These are phyloP conservation scores for Neolentinus lepideus DNA, from an alignment of 1,284 basidiomycete genomes.

Conservation along the genomic window DNA sequence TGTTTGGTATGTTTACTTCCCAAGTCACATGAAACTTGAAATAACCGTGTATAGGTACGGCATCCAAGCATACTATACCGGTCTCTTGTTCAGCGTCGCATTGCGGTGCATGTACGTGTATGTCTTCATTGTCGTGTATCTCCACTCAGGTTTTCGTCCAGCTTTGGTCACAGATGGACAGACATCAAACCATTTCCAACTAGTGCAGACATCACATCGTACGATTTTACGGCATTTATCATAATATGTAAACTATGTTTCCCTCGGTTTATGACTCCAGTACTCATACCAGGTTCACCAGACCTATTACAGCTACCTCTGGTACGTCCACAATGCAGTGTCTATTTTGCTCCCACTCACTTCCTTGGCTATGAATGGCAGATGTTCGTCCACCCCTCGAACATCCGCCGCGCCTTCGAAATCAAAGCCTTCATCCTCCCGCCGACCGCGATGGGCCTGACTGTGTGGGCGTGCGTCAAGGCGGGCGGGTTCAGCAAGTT, in stretches of 20 bases:
- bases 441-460: slow-evolving; percentile 1
- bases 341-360: neutral
- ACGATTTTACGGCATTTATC: slow-evolving; percentile 4
- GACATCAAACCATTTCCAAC: slow-evolving; percentile 1
- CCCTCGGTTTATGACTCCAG: neutral
- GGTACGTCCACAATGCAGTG: neutral
- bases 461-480: slow-evolving; percentile 3
- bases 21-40: neutral
- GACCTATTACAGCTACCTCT: slow-evolving; percentile 1
- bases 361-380: neutral
- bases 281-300: neutral
- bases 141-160: neutral
- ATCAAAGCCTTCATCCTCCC: slow-evolving; percentile 3
- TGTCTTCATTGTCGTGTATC: neutral
- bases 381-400: slow-evolving; percentile 2
- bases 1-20: neutral
- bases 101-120: neutral
- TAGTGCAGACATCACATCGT: neutral
- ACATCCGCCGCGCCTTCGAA: slow-evolving; percentile 4
- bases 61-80: slow-evolving; percentile 1
- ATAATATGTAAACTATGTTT: slow-evolving; percentile 1
- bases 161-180: slow-evolving; percentile 3
- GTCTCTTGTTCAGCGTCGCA: neutral
- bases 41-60: neutral
- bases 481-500: slow-evolving; percentile 3